Evolutionary conservation across 352 stramenopile species (phyloP).

Genomic region (Pythium aquatile): DNA sequence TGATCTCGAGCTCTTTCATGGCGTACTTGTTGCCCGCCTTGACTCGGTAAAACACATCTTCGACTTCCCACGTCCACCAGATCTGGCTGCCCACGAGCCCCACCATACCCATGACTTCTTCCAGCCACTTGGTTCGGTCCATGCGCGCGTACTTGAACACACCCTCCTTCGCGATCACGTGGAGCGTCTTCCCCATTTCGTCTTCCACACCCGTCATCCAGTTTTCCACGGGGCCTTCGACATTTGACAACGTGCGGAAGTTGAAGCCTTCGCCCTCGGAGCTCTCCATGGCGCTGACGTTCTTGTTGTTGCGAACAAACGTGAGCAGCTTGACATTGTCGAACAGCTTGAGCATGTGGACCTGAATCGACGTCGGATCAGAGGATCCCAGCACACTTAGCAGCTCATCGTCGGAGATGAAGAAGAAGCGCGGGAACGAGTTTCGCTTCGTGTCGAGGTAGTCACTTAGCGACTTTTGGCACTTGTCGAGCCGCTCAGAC

Average conservation of each 20-base stretch:
- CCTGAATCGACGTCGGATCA: conserved; percentile 91
- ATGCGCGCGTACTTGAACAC: conserved; percentile 91
- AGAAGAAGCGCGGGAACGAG: conserved; percentile 93
- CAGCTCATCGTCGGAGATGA: conserved; percentile 94
- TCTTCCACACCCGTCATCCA: conserved; percentile 94
- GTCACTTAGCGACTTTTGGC: conserved; percentile 89
- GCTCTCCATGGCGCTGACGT: conserved; percentile 89
- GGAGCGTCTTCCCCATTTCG: conserved; percentile 88
- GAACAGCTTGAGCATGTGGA: conserved; percentile 95
- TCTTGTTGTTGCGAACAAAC: conserved; percentile 90
- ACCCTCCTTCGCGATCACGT: conserved; percentile 91
- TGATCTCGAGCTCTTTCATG: conserved; percentile 91
- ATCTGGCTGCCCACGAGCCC: conserved; percentile 91
- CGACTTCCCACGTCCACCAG: conserved; percentile 94
- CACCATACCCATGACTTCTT: conserved; percentile 91
- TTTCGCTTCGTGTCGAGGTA: conserved; percentile 91
- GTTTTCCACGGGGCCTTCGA: conserved; percentile 90
- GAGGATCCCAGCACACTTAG: conserved; percentile 90
- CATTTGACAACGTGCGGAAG: conserved; percentile 68
- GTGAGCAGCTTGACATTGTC: conserved; percentile 93
- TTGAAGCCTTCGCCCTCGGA: conserved; percentile 89
- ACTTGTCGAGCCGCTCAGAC: conserved; percentile 88
- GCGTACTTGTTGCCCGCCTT: conserved; percentile 91
- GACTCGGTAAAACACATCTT: conserved; percentile 91
- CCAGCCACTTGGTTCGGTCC: conserved; percentile 86